Percentiles rank a stretch among this genome's conserved stretches.
phyloP scores from a whole-genome alignment of 1,284 basidiomycete species.

The Heterobasidion occidentale region DNA sequence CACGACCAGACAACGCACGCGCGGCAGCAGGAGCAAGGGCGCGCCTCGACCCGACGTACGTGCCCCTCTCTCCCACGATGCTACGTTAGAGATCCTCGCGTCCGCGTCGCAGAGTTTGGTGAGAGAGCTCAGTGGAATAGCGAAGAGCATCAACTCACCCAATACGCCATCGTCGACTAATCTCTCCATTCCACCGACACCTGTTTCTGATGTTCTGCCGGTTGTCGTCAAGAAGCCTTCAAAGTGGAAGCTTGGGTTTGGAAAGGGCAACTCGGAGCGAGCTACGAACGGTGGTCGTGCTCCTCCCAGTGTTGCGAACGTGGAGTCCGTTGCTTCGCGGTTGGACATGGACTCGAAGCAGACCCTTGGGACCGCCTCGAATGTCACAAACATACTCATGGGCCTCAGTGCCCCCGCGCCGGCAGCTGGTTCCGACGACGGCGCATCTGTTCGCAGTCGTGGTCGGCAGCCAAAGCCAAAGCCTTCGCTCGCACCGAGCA shows the following conservation, averaged over 20 bases:
- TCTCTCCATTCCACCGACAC: conserved; percentile 4
- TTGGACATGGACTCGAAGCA: conserved; percentile 15
- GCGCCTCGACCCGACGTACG: conserved; percentile 9
- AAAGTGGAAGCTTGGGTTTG: conserved; percentile 74
- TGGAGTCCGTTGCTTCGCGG: conserved; percentile 6
- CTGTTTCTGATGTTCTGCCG: conserved; percentile 5
- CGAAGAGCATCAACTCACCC: conserved; percentile 13
- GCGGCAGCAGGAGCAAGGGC: conserved; percentile 69
- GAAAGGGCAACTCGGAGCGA: conserved; percentile 35
- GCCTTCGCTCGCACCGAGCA: neutral
- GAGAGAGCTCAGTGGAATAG: conserved; percentile 68
- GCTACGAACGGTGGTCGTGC: conserved; percentile 22
- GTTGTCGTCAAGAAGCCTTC: conserved; percentile 63
- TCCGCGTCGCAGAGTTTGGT: conserved; percentile 77
- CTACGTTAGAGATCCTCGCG: conserved; percentile 64
- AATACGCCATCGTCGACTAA: conserved; percentile 10
- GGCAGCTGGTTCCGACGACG: conserved; percentile 12
- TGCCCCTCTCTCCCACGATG: conserved; percentile 29
- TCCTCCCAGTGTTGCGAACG: conserved; percentile 33
- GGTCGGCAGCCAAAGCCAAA: conserved; percentile 14
- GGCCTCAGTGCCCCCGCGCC: conserved; percentile 40
- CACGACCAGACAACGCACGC: conserved; percentile 69
- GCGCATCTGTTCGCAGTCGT: conserved; percentile 3
- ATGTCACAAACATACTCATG: conserved; percentile 66
- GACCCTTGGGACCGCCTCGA: conserved; percentile 55